Evolutionary conservation across 2,329 filamentous ascomycete species (phyloP), one percentile per base, ranked within the genome.

Genomic region (Byssoonygena ceratinophila): DNA sequence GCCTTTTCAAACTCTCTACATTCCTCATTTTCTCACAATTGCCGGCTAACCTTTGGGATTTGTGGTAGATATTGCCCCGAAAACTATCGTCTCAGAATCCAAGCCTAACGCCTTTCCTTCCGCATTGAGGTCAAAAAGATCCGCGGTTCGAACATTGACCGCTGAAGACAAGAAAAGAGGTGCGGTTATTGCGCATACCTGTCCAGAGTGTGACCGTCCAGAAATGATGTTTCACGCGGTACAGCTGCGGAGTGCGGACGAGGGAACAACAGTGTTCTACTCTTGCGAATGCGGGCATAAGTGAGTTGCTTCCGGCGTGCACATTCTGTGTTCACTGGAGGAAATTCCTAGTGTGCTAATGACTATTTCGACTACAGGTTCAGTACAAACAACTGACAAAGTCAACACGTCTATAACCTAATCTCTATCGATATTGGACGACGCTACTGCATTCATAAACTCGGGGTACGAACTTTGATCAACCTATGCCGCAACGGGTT

Each of bases 231-330:
- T 84, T 67, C 85, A 87, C 46, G 85, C 85, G 2, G 81, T 88
- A 55, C 92, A 98, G 68, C 73, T 95, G 62, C 84, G 91, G 61
- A 83, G 89, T 74, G 92, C 91, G 51, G 92, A 98, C 68, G 91
- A 97, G 80, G 92, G 92, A 56, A 87, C 84, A 59, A 96, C 91
- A 0, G 81, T 95, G 51, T 94, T 96, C 64, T 95, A 88, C 71
- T 84, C 78, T 55, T 96, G 90, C 71, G 82, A 89, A 54, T 96
- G 90, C 66, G 87, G 87, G 54, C 75, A 87, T 70, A 90, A 85
- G 84, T 90, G 79, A 61, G 82, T 52, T n/a, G 27, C 6, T 41
- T 44, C 25, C 4, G 12, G 3, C 14, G 9, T 20, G 4, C n/a
- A 1, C 27, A 16, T 46, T 14, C 37, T 25, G 22, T 27, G 27